phyloP scores from a whole-genome alignment of 495 filamentous ascomycete genomes.

The Rhypophila decipiens region DNA sequence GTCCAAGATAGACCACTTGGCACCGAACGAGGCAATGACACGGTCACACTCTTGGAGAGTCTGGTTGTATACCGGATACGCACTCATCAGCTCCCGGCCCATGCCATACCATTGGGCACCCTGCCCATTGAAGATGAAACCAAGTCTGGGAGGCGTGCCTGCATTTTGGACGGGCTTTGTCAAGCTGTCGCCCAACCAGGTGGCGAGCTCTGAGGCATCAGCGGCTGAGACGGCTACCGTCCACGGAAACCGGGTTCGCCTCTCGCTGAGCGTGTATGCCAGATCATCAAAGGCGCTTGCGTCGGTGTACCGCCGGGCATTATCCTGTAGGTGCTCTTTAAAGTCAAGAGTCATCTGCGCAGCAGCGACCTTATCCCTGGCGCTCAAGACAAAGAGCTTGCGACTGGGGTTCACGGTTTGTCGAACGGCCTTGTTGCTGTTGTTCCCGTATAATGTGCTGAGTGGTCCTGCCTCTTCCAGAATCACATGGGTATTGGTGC shows the following conservation, averaged over 20 bases:
- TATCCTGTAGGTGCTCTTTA: slow-evolving; percentile 3
- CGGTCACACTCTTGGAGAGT: slow-evolving; percentile 13
- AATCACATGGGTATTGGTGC: slow-evolving; percentile 32
- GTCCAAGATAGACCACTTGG: slow-evolving; percentile 6
- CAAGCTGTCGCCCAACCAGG: slow-evolving; percentile 6
- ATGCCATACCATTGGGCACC: slow-evolving; percentile 46
- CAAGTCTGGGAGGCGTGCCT: slow-evolving; percentile 18
- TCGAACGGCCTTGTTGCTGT: neutral
- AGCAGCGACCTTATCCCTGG: slow-evolving; percentile 28
- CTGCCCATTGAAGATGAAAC: slow-evolving; percentile 34
- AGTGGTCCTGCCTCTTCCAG: slow-evolving; percentile 22
- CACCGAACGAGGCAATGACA: slow-evolving; percentile 11
- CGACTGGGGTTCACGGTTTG: slow-evolving; percentile 9
- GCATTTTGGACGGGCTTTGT: slow-evolving; percentile 12
- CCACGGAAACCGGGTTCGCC: slow-evolving; percentile 21
- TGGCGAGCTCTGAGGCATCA: slow-evolving; percentile 12
- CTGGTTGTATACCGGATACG: slow-evolving; percentile 25
- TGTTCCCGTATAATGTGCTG: neutral
- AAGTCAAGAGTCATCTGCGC: slow-evolving; percentile 28
- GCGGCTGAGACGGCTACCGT: slow-evolving; percentile 13
- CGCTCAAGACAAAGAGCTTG: slow-evolving; percentile 34
- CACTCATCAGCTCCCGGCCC: slow-evolving; percentile 38
- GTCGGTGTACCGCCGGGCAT: neutral
- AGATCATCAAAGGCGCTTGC: slow-evolving; percentile 16
- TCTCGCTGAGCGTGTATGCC: slow-evolving; percentile 27